These are phyloP conservation scores for Andalucia godoyi DNA, from an alignment of 78 protist species.

Conservation along the genomic window DNA sequence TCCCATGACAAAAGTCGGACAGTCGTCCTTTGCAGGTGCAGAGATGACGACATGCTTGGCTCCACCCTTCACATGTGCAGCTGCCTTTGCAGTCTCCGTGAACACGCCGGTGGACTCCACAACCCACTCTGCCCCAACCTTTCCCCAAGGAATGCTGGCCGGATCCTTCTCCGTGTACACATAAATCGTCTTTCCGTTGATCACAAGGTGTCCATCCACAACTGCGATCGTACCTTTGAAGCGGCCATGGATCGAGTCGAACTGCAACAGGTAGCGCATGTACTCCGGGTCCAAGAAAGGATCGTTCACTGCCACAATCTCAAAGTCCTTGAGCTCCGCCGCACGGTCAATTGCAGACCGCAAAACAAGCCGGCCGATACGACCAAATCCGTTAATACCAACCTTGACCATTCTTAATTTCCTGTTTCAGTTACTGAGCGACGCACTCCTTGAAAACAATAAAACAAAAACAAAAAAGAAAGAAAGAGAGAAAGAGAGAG, in stretches of 20 bases:
- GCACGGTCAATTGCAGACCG: constrained; percentile 45
- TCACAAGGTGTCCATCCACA: constrained; percentile 27
- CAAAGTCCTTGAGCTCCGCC: neutral
- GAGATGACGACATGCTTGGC: constrained; percentile 97
- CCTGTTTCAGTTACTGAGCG: too few relatives aligned
- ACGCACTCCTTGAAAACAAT: neutral
- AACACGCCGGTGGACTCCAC: constrained; percentile 98
- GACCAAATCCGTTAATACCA: constrained; percentile 96
- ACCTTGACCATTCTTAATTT: too few relatives aligned
- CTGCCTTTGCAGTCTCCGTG: constrained; percentile 64
- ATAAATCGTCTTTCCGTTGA: constrained; percentile 68
- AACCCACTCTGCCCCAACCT: constrained; percentile 55
- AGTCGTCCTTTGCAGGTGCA: constrained; percentile 91
- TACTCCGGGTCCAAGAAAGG: constrained; percentile 86
- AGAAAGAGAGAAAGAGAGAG: neutral
- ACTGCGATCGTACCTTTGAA: constrained; percentile 73
- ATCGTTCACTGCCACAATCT: constrained; percentile 91
- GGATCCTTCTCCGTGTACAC: constrained; percentile 64
- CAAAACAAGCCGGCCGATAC: constrained; percentile 95
- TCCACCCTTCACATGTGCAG: constrained; percentile 71
- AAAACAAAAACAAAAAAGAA: neutral
- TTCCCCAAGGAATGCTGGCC: constrained; percentile 64
- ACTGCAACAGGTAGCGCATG: constrained; percentile 78
- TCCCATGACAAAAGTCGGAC: constrained; percentile 97
- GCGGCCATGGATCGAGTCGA: constrained; percentile 93